These are phyloP conservation scores for Tanacetum coccineum DNA, from an alignment of 129 eudicot genomes.

Conservation along the genomic window DNA sequence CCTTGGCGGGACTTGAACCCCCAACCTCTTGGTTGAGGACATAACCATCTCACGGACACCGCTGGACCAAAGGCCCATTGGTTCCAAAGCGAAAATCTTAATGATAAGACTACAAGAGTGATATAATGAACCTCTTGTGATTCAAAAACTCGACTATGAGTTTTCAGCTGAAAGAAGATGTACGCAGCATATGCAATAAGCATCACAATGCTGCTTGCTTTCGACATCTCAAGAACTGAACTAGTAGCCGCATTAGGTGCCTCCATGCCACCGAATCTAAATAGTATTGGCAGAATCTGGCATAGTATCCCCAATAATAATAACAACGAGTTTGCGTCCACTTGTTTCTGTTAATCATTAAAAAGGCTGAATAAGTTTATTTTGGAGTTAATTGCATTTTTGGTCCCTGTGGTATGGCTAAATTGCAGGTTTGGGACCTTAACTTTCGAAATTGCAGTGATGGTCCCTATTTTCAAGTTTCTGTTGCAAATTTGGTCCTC, in stretches of 20 bases:
- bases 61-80: too few species aligned
- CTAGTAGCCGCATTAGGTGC: not conserved
- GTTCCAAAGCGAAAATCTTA: not conserved
- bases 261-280: constrained; percentile 20
- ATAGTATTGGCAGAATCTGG: constrained; percentile 64
- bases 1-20: too few species aligned
- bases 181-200: constrained; percentile 65
- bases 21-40: too few species aligned
- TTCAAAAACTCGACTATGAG: constrained; percentile 67
- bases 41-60: too few species aligned
- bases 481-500: too few species aligned
- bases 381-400: too few species aligned
- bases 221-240: constrained; percentile 51
- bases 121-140: constrained; percentile 45
- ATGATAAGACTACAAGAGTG: too few species aligned
- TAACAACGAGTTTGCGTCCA: constrained; percentile 60
- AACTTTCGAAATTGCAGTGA: too few species aligned
- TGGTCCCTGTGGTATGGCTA: too few species aligned
- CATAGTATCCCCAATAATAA: constrained; percentile 68
- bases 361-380: constrained; percentile 2
- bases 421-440: too few species aligned
- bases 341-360: constrained; percentile 56
- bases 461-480: too few species aligned
- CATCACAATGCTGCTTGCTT: constrained; percentile 74
- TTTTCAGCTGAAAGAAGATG: constrained; percentile 70